Evolutionary conservation across 169 alveolate species (phyloP), one percentile per base, ranked within the genome.

Genomic region (Theileria orientalis): DNA sequence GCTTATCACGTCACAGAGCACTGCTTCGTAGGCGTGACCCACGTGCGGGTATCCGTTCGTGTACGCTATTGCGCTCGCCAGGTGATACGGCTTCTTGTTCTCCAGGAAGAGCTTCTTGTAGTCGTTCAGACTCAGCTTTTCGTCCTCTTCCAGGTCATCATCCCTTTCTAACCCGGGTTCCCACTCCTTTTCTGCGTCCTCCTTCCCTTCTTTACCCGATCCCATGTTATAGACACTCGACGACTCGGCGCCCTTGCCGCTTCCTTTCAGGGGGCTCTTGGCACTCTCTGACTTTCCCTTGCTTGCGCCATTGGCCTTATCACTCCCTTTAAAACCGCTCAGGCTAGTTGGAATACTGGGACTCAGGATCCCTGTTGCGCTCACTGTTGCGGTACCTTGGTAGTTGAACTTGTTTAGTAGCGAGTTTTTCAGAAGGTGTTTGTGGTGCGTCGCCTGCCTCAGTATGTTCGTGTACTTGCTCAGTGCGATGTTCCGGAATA

Each of bases 21-120:
- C 90, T 37, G 85, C 79, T 74, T 87, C 94, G 67, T 90, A 87
- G 40, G 93, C 98, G 79, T 95, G 98, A 0, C 98, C 98, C 62
- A 95, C 92, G 76, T 95, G 98, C 1, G 98, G 98, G 27, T 85
- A 92, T 8, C 98, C 98, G 75, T 95, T 95, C 9, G 95, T 91
- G 75, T 95, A 95, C 69, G 92, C 92, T 69, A 95, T 94, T n/a
- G 98, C 98, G 7, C 97, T 94, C 0, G 98, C 94, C 21, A 93
- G 56, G 83, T 95, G 94, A 64, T 51, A 92, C 59, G 69, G 51
- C 25, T 59, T 59, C 21, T 59, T 41, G 7, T 41, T 59, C 16
- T 33, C 46, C 7, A 59, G 51, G 7, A 37, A 59, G 32, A 49
- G 32, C 27, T 49, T 49, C 25, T 14, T 49, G 60, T 49, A 49